Evolutionary conservation across 306 rosid genomes (phyloP), one percentile per base, ranked within the genome.

Genomic region (Luffa acutangula): DNA sequence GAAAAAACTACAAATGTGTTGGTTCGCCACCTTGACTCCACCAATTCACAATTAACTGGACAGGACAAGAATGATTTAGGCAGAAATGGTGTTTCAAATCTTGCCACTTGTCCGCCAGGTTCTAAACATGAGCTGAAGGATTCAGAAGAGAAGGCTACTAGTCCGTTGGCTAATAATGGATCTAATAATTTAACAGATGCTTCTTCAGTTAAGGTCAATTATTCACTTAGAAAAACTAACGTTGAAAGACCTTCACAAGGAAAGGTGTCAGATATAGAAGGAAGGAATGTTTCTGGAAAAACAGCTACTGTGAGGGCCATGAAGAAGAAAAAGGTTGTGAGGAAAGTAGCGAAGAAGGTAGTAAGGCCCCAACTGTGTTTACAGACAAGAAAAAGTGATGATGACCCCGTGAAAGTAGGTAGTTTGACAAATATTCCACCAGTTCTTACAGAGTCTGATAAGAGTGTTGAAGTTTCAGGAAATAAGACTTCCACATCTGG

Each of bases 271-370:
- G 41, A 6, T 49, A 69, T 52, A 52, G 77, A 79, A 65, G 34
- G 70, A 37, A 79, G 80, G 46, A 52, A 34, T 80, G 43, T 76
- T 70, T 64, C 85, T 56, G 79, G 75, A n/a, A 90, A 84, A 69
- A 71, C 74, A 53, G 9, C 87, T 54, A 13, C 83, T 21, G 36
- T 42, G 17, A 91, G 78, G 77, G 76, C 85, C 81, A 75, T 80
- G 46, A 91, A 86, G 90, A 95, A 89, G 96, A 91, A 86, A 80
- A 93, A 83, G 82, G 46, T 88, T 58, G 88, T 90, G 69, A 93
- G 89, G 85, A 95, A 83, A 86, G 65, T 83, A 78, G 96, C 88
- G 83, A 93, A 89, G 85, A 89, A 82, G 85, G 91, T 80, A 58
- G 62, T 14, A 42, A 89, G 86, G 31, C 82, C 85, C 69, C 85